Base-by-base conservation (phyloP, 495 filamentous ascomycete genomes). In the Xylaria venustula region DNA sequence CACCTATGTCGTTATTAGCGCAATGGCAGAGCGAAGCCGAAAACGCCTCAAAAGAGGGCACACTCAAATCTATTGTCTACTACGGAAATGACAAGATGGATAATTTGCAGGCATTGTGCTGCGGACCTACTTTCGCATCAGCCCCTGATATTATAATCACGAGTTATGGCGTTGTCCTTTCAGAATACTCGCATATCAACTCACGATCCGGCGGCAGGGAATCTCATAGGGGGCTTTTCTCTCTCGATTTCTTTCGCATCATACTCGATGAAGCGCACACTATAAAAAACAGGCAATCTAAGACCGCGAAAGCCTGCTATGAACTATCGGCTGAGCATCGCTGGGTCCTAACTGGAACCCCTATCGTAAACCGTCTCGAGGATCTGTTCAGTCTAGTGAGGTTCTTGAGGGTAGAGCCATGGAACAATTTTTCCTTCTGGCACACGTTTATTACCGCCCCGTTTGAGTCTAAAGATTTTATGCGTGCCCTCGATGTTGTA, bases 361-460 rank as follows among this genome's bases (percentile, higher is more conserved):
- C 94, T 0, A 98, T 98, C 49, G 93, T 98, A 64, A 98, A 98
- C 69, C 88, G 90, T 12, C 79, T 98, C 3, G 95, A 98, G 71
- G 94, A 98, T 75, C 79, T 98, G n/a, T 98, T 98, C 78, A 93
- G 90, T 67, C 75, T 98, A 30, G 91, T 98, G 23, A 84, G 89
- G 15, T 98, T 98, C 75, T 76, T 98, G 30, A 83, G 89, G 59
- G 94, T 98, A 7, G 95, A 98, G 67, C 94, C 94, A 1, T 98
- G 94, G 94, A 91, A 87, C 59, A 98, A 97, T 71, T 98, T 98
- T 70, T 94, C 92, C 3, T 98, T 95, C 76, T 98, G 94, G 94
- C 90, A 93, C 61, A 98, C 95, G 0, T 98, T 98, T 73, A 98
- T 98, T 64, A 98, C 95, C 0, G 86, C 93, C 14, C 94, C 94